Percentiles rank a stretch among this genome's conserved stretches.
Conservation (phyloP, 345 rosid genomes). For the Sisymbrium irio region DNA sequence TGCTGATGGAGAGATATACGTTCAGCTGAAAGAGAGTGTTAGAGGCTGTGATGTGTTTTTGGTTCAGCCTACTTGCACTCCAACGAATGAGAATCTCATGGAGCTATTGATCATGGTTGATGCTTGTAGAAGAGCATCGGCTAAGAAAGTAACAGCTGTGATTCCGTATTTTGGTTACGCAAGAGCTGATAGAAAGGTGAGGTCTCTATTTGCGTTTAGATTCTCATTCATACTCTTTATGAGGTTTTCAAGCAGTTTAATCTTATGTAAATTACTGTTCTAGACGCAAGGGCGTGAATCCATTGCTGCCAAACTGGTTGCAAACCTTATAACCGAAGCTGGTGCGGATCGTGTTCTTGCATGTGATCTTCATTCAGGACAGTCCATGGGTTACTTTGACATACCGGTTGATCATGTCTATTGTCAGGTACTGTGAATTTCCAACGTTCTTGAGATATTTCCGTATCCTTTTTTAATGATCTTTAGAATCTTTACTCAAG, state of each 20-base stretch:
- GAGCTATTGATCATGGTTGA: constrained; percentile 89
- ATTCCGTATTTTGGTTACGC: constrained; percentile 99
- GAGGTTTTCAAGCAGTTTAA: neutral
- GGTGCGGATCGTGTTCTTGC: constrained; percentile 97
- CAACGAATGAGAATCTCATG: constrained; percentile 97
- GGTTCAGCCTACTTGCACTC: constrained; percentile 95
- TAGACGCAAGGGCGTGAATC: constrained; percentile 99
- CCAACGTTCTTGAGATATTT: neutral
- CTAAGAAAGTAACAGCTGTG: constrained; percentile 88
- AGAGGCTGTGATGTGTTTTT: constrained; percentile 93
- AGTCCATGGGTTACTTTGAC: constrained; percentile 99
- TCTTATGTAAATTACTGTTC: neutral
- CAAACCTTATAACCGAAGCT: constrained; percentile 92
- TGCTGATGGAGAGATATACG: constrained; percentile 95
- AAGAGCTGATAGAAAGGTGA: constrained; percentile 95
- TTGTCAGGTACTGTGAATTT: constrained; percentile 64
- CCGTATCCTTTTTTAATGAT: neutral
- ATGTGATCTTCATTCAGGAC: constrained; percentile 99
- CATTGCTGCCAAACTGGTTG: constrained; percentile 95
- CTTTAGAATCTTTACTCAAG: neutral
- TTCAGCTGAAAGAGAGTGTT: constrained; percentile 94
- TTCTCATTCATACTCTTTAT: neutral
- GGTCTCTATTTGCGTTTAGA: neutral
- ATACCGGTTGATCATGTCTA: constrained; percentile 96
- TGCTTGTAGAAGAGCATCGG: constrained; percentile 97